These are phyloP conservation scores for Colletotrichum trifolii DNA, from an alignment of 2,329 filamentous ascomycete genomes.

Conservation along the genomic window DNA sequence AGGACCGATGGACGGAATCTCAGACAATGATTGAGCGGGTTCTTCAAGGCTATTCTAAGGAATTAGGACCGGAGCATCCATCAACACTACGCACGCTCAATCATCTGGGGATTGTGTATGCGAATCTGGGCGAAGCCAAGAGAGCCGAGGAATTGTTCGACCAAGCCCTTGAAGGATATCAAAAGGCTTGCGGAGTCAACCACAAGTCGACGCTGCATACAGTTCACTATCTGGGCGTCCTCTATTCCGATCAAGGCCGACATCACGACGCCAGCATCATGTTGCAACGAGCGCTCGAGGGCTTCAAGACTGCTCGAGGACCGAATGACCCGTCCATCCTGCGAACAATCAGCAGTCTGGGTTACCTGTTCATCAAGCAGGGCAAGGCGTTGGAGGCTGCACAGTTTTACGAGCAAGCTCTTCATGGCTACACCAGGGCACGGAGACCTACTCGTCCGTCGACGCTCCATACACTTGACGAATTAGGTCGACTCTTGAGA, in stretches of 20 bases:
- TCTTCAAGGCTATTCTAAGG: too few species aligned
- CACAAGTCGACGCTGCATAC: conserved; percentile 34
- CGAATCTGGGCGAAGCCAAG: conserved; percentile 39
- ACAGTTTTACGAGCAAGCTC: conserved; percentile 42
- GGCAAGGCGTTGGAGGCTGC: conserved; percentile 39
- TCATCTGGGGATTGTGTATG: conserved; percentile 45
- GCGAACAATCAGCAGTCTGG: conserved; percentile 42
- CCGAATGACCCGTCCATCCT: conserved; percentile 31
- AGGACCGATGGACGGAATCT: too few species aligned
- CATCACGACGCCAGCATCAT: too few species aligned
- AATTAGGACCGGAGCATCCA: too few species aligned
- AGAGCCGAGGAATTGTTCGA: conserved; percentile 44
- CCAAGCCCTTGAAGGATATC: conserved; percentile 43
- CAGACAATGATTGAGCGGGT: too few species aligned
- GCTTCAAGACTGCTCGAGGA: too few species aligned
- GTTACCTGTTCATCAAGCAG: conserved; percentile 42
- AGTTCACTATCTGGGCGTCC: conserved; percentile 39
- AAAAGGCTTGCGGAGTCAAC: conserved; percentile 37
- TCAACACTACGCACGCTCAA: conserved; percentile 40
- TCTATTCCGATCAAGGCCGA: conserved; percentile 38
- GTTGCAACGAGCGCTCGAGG: too few species aligned
- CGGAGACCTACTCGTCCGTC: conserved; percentile 34
- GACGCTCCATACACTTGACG: conserved; percentile 41
- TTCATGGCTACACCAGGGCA: conserved; percentile 42
- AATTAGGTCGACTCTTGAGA: conserved; percentile 44